Conservation (phyloP, 768 basidiomycete genomes). For the Rhizopogon vulgaris region DNA sequence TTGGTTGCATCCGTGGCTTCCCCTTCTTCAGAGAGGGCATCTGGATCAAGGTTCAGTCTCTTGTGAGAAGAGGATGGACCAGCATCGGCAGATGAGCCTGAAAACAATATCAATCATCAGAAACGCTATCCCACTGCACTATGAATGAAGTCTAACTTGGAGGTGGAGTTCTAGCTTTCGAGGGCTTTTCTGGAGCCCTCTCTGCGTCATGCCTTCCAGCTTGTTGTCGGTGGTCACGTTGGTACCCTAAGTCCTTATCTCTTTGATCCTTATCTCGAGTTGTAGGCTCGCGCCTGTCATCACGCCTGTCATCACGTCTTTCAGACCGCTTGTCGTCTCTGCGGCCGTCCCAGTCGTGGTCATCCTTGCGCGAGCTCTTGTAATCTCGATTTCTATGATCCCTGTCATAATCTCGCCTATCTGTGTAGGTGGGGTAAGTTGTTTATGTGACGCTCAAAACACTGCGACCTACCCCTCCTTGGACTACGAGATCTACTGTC, state of each 20-base stretch:
- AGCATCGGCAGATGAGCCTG: not conserved
- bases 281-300: slow-evolving; percentile 25
- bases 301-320: slow-evolving; percentile 21
- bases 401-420: slow-evolving; percentile 27
- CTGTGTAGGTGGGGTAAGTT: slow-evolving; percentile 16
- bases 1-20: slow-evolving; percentile 48
- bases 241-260: slow-evolving; percentile 15
- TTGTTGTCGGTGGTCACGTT: slow-evolving; percentile 18
- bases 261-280: slow-evolving; percentile 21
- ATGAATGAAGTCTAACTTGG: not conserved
- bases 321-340: slow-evolving; percentile 26
- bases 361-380: slow-evolving; percentile 26
- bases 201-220: slow-evolving; percentile 4
- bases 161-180: not conserved
- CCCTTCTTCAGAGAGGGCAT: slow-evolving; percentile 41
- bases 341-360: slow-evolving; percentile 24
- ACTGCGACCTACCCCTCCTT: slow-evolving; percentile 22
- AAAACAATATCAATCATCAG: not conserved
- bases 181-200: not conserved
- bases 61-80: slow-evolving; percentile 1
- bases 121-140: not conserved
- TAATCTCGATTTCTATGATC: slow-evolving; percentile 36
- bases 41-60: slow-evolving; percentile 36
- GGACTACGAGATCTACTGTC: slow-evolving; percentile 35
- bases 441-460: not conserved